Conservation (phyloP, 2,329 filamentous ascomycete genomes). For the Talaromyces sp. region DNA sequence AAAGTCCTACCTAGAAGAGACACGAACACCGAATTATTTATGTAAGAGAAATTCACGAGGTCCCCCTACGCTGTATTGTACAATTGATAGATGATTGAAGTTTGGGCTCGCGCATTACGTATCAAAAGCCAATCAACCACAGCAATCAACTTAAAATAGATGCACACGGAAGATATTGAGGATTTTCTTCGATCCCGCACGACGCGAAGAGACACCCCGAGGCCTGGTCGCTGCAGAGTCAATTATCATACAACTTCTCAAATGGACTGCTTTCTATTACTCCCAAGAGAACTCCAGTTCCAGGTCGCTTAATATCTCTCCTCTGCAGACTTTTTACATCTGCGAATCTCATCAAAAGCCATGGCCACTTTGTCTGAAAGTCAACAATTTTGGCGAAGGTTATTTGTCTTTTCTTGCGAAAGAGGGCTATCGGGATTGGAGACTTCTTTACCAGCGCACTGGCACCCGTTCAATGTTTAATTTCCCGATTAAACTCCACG, state of each 20-base stretch:
- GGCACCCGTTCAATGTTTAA: neutral
- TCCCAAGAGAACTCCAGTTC: neutral
- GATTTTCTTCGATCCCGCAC: neutral
- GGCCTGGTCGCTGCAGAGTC: neutral
- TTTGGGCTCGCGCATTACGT: too few relatives aligned
- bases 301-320: neutral
- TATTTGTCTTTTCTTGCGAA: neutral
- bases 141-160: neutral
- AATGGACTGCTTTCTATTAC: neutral
- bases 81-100: neutral
- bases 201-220: neutral
- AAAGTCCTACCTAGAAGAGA: neutral
- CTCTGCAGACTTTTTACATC: neutral
- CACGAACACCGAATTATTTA: neutral
- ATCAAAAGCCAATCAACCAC: neutral
- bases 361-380: neutral
- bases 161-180: too few relatives aligned
- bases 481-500: neutral
- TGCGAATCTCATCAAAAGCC: neutral
- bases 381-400: neutral
- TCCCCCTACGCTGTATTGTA: neutral
- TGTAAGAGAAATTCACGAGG: neutral
- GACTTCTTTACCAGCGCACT: neutral
- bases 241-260: neutral
- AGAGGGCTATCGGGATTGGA: neutral